Evolutionary conservation across 208 protist species (phyloP).

Genomic region (Herpetomonas muscarum): DNA sequence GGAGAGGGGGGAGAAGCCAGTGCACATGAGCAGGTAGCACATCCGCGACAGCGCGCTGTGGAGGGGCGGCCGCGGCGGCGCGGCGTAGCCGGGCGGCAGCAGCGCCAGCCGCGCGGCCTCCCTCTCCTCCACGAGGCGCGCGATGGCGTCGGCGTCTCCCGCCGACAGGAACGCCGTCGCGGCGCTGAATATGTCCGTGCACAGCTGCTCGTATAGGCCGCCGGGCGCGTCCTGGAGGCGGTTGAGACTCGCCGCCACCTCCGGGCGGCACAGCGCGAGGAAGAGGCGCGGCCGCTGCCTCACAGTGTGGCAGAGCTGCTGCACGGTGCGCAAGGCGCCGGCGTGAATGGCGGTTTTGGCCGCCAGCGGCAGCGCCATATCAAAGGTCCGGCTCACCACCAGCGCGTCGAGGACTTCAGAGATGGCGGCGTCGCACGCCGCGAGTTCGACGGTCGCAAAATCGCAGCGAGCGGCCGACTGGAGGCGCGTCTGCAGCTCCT

Average conservation of each 20-base stretch:
- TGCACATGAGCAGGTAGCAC: conserved; percentile 55
- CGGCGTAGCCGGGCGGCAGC: background rate
- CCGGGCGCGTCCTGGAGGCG: conserved; percentile 1
- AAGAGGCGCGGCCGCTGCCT: conserved; percentile 9
- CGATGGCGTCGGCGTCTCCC: background rate
- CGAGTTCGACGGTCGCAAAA: too few relatives aligned
- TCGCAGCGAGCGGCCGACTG: too few relatives aligned
- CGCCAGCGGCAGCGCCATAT: background rate
- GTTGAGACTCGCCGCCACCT: conserved; percentile 3
- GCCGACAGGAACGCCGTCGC: conserved; percentile 10
- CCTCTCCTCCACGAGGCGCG: conserved; percentile 5
- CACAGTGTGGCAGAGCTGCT: background rate
- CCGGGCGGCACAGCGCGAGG: conserved; percentile 8
- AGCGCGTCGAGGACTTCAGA: too few relatives aligned
- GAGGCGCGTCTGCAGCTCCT: too few relatives aligned
- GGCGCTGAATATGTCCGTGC: conserved; percentile 26
- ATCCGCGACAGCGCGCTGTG: conserved; percentile 22
- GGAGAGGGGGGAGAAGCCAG: conserved; percentile 43
- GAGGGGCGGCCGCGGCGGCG: conserved; percentile 24
- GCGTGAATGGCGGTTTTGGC: background rate
- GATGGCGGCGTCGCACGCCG: too few relatives aligned
- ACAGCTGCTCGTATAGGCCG: conserved; percentile 16
- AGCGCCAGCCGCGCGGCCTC: conserved; percentile 11
- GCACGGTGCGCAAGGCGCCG: background rate
- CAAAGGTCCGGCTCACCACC: background rate